Evolutionary conservation across 352 stramenopile species (phyloP), one percentile per base, ranked within the genome.

Genomic region (Phytophthora foliorum): DNA sequence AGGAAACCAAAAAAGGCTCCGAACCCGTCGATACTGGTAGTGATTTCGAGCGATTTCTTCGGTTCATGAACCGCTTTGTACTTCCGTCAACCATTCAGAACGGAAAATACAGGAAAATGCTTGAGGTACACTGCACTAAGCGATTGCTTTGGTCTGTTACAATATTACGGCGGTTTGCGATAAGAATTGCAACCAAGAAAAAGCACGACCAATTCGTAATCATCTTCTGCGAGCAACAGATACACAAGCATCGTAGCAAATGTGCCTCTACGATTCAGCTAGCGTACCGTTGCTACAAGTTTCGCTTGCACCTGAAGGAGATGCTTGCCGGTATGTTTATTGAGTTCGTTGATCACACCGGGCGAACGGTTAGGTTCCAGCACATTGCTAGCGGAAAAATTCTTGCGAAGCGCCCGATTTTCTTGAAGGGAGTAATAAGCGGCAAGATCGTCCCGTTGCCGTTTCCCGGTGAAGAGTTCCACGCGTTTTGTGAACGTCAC

Each of bases 391-490:
- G 79, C 3, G 59, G 71, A 10, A 84, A 80, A 50, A 44, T 53
- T 0, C 61, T 87, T 0, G 65, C 59, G 1, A 80, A 78, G 29
- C 65, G 81, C 1, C 82, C 78, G 2, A 49, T 78, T n/a, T 90
- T 92, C 53, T 72, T 93, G 19, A 83, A 82, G 3, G 78, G 78
- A 11, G 74, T 93, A 4, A 38, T 8, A 2, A 91, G 82, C 19
- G 42, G 74, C 34, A 78, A 84, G 14, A 67, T 75, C n/a, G 71
- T 92, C 13, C 86, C 86, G 19, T 58, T 92, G 10, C 84, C 86
- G 8, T 92, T 88, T 60, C 84, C 84, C 8, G 82, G 81, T 2
- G 86, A 93, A 67, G 82, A 91, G 24, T 93, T 92, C 24, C 72
- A 71, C 10, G 79, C 86, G 0, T 80, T 89, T 52, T 93, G 86